Evolutionary conservation across 2,329 filamentous ascomycete genomes (phyloP), one percentile per base, ranked within the genome.

Genomic region (Epichloe elymi): DNA sequence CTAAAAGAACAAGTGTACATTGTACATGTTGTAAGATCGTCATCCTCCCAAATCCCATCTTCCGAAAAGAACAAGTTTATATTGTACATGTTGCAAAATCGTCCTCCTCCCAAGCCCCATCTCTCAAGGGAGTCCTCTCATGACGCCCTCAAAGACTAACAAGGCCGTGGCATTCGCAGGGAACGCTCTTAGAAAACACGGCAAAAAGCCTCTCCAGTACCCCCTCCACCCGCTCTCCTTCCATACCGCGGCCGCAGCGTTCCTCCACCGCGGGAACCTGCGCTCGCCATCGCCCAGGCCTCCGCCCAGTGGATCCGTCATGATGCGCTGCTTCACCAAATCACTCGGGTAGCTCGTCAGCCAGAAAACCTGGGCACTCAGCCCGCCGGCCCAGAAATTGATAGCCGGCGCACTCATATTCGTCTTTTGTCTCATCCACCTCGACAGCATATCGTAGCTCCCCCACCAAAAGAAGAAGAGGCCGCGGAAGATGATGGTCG

Each of bases 401-500:
- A 97, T 76, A 1, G 83, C 83, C 0, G 93, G 88, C 0, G 81
- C 80, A 50, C 85, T 85, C 50, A 96, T 70, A 12, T 59, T 68
- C 2, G 90, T 95, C 59, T 81, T 73, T 17, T 78, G 67, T 50
- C 78, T 73, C 63, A 97, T 72, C 53, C 75, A 70, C 20, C 80
- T 75, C 5, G 87, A 86, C 58, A 97, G 77, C 33, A 95, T 59
- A 61, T 96, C 91, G 71, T 98, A 98, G 54, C 82, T 86, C n/a
- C 83, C 93, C 93, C 93, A 98, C 90, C 90, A 97, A 72, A 85
- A 93, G 76, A 95, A 96, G 75, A 98, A 98, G 71, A 91, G 95
- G 14, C 82, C 81, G 17, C 93, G 80, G 72, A 97, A 97, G 46
- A 97, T 68, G 46, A 97, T 72, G 0, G 93, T 97, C 1, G 93